Conservation (phyloP, 768 basidiomycete genomes). For the Gautieria morchelliformis region DNA sequence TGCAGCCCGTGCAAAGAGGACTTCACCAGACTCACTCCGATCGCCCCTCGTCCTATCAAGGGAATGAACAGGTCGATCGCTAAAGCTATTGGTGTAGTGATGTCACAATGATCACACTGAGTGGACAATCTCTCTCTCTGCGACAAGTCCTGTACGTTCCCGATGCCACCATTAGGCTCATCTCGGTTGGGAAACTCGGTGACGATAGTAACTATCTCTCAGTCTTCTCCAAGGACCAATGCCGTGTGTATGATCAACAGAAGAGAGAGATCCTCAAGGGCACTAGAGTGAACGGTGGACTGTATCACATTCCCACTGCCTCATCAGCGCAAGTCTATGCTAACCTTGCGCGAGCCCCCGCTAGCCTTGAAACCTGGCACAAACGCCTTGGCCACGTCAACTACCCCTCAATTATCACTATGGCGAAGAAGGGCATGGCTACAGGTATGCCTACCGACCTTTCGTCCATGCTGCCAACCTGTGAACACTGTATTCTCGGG, state of each 20-base stretch:
- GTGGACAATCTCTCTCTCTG: constrained; percentile 6
- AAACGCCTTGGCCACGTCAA: constrained; percentile 19
- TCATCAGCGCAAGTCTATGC: too few relatives aligned
- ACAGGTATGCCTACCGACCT: constrained; percentile 18
- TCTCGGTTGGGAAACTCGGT: constrained; percentile 9
- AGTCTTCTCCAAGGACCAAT: too few relatives aligned
- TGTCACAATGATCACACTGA: too few relatives aligned
- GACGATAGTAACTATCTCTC: neutral
- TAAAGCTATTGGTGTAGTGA: neutral
- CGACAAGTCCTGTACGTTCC: constrained; percentile 16
- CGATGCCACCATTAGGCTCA: constrained; percentile 7
- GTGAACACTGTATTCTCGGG: constrained; percentile 27
- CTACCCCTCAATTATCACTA: constrained; percentile 1
- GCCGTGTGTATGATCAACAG: too few relatives aligned
- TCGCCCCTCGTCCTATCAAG: constrained; percentile 10
- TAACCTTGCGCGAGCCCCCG: too few relatives aligned
- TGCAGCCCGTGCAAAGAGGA: too few relatives aligned
- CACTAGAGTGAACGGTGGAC: neutral
- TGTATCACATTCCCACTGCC: neutral
- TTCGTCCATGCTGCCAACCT: constrained; percentile 18
- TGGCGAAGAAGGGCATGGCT: too few relatives aligned
- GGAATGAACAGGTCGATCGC: constrained; percentile 16
- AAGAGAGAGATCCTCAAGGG: too few relatives aligned
- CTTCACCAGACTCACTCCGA: too few relatives aligned
- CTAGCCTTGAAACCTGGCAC: constrained; percentile 16